A percentile compares a stretch with the other conserved stretches of the same genome.
phyloP scores from a whole-genome alignment of 108 stramenopile genomes.

The Pseudonitzschia multistriata region DNA sequence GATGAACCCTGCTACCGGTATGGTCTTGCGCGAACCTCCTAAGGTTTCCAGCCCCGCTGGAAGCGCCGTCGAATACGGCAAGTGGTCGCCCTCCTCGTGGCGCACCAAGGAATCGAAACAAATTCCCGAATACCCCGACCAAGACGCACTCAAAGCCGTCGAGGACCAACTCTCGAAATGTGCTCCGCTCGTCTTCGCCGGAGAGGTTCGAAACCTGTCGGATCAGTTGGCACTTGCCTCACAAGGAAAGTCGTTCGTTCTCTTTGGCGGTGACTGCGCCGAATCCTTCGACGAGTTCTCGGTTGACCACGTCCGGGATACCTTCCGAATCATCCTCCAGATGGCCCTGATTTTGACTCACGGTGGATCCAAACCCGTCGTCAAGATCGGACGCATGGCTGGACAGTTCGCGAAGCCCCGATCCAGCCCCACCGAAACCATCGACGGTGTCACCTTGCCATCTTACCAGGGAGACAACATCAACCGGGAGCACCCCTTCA shows the following conservation, averaged over 20 bases:
- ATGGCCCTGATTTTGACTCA: conserved; percentile 96
- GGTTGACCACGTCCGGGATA: conserved; percentile 93
- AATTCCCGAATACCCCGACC: conserved; percentile 79
- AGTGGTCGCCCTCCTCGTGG: conserved; percentile 85
- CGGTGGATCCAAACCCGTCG: conserved; percentile 92
- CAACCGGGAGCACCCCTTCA: conserved; percentile 93
- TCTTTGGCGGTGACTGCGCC: conserved; percentile 99
- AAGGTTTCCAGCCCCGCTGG: conserved; percentile 1
- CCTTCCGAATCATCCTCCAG: conserved; percentile 90
- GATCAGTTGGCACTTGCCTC: conserved; percentile 89
- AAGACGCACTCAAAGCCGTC: conserved; percentile 62
- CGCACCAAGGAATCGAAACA: conserved; percentile 59
- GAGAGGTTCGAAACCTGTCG: conserved; percentile 88
- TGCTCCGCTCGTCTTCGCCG: conserved; percentile 89
- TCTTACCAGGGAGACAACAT: conserved; percentile 97
- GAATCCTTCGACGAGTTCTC: conserved; percentile 93
- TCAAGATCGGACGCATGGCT: conserved; percentile 97
- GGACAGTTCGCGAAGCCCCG: conserved; percentile 98
- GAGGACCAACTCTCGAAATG: conserved; percentile 49
- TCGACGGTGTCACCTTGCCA: conserved; percentile 83
- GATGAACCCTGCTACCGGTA: conserved; percentile 1
- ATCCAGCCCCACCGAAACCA: conserved; percentile 84
- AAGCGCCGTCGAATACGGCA: conserved; percentile 26
- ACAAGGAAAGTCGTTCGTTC: conserved; percentile 92
- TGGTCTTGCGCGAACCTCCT: conserved; percentile 9